Conservation (phyloP, 192 early-diverging fungal genomes). For the Bifiguratus adelaidae region DNA sequence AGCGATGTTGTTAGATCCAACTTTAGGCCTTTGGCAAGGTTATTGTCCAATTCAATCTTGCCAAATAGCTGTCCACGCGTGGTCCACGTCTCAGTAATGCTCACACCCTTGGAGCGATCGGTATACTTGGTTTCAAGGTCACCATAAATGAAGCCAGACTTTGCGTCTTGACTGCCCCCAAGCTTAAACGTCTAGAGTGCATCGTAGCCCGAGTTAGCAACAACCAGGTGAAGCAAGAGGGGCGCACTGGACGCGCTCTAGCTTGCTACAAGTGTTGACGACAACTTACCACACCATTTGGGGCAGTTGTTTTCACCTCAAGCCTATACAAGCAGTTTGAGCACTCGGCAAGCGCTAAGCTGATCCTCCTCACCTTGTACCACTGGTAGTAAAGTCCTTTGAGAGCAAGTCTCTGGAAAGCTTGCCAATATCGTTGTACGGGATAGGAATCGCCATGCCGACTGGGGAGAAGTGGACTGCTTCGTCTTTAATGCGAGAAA, state of each 20-base stretch:
- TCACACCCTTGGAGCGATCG: slow-evolving; percentile 87
- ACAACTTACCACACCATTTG: slow-evolving; percentile 87
- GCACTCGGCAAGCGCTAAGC: too few relatives aligned
- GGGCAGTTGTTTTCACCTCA: slow-evolving; percentile 93
- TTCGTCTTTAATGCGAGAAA: too few relatives aligned
- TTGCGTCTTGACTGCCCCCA: slow-evolving; percentile 87
- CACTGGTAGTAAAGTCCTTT: slow-evolving; percentile 95
- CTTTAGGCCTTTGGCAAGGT: slow-evolving; percentile 94
- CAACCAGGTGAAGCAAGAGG: too few relatives aligned
- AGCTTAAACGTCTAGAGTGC: slow-evolving; percentile 82
- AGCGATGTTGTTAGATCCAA: slow-evolving; percentile 79
- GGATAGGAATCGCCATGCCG: slow-evolving; percentile 68
- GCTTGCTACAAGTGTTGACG: too few relatives aligned
- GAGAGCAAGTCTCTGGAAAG: slow-evolving; percentile 86
- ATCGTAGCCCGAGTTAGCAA: not conserved
- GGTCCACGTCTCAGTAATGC: slow-evolving; percentile 96
- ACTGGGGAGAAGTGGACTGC: too few relatives aligned
- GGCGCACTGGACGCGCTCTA: too few relatives aligned
- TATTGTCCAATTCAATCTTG: slow-evolving; percentile 89
- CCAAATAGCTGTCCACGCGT: slow-evolving; percentile 85
- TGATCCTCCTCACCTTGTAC: too few relatives aligned
- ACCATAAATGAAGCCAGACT: slow-evolving; percentile 87
- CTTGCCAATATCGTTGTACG: slow-evolving; percentile 94
- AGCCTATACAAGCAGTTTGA: too few relatives aligned
- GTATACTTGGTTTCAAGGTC: slow-evolving; percentile 98